Conservation (phyloP, 108 stramenopile species). For the Cylindrotheca fusiformis region DNA sequence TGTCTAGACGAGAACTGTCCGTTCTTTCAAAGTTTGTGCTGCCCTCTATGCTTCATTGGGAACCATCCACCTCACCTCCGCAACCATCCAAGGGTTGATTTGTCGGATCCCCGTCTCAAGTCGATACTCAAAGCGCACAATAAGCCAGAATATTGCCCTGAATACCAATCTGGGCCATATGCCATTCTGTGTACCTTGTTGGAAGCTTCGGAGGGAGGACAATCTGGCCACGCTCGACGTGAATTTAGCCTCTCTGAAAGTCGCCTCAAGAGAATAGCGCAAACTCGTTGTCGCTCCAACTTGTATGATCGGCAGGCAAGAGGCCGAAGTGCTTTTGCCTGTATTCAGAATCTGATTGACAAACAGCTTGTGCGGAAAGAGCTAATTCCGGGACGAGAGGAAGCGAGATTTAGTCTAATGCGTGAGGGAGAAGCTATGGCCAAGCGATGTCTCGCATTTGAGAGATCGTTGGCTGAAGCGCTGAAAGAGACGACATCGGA, state of each 20-base stretch:
- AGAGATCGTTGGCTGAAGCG: conserved; percentile 16
- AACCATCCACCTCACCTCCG: conserved; percentile 7
- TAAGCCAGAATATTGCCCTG: conserved; percentile 26
- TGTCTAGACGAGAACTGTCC: conserved; percentile 10
- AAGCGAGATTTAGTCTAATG: conserved; percentile 38
- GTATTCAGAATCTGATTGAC: conserved; percentile 41
- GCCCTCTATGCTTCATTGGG: neutral
- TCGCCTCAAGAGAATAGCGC: conserved; percentile 46
- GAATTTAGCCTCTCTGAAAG: conserved; percentile 39
- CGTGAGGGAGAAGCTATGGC: conserved; percentile 34
- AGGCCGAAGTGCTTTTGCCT: conserved; percentile 47
- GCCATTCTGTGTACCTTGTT: conserved; percentile 42
- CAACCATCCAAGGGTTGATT: conserved; percentile 6
- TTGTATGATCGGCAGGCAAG: conserved; percentile 45
- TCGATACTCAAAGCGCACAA: neutral
- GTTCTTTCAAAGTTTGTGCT: conserved; percentile 3
- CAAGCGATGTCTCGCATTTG: conserved; percentile 33
- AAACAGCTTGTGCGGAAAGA: conserved; percentile 47
- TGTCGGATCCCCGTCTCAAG: conserved; percentile 1
- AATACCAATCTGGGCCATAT: conserved; percentile 53
- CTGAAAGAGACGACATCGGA: conserved; percentile 9
- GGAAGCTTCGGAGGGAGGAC: conserved; percentile 26
- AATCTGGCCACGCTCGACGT: neutral
- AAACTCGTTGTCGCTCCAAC: conserved; percentile 45
- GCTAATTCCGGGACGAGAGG: conserved; percentile 25